phyloP scores from a whole-genome alignment of 1,139 yeast species.

The Scheffersomyces illinoinensis region DNA sequence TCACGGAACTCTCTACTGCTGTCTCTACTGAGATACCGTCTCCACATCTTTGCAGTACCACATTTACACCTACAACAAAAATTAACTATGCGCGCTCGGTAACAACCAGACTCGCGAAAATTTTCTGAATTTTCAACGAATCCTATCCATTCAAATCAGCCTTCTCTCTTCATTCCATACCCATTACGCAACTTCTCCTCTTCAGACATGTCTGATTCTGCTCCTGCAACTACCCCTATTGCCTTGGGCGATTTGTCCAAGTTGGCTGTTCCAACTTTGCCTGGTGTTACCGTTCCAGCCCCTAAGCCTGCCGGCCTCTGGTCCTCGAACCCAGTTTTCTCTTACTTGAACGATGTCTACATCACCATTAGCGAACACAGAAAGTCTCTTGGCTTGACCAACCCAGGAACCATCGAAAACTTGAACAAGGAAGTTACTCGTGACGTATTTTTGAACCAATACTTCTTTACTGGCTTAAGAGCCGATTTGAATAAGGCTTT shows the following conservation, averaged over 20 bases:
- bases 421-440: conserved; percentile 89
- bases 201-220: conserved; percentile 15
- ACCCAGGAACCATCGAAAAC: conserved; percentile 96
- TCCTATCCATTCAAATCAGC: not conserved
- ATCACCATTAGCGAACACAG: conserved; percentile 75
- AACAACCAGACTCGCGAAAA: conserved; percentile 3
- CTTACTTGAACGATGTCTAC: conserved; percentile 78
- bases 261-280: conserved; percentile 56
- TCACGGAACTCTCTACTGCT: not conserved
- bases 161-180: not conserved
- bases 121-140: conserved; percentile 6
- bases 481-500: conserved; percentile 96
- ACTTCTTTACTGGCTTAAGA: conserved; percentile 92
- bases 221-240: conserved; percentile 26
- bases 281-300: conserved; percentile 52
- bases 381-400: conserved; percentile 73
- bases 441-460: conserved; percentile 88
- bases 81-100: not conserved
- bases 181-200: not conserved
- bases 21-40: not conserved
- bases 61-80: not conserved
- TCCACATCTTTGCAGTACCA: not conserved
- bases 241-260: conserved; percentile 56
- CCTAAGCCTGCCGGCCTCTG: conserved; percentile 61
- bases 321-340: conserved; percentile 85